Conservation (phyloP, 2,329 filamentous ascomycete genomes). For the Colletotrichum gigasporum region DNA sequence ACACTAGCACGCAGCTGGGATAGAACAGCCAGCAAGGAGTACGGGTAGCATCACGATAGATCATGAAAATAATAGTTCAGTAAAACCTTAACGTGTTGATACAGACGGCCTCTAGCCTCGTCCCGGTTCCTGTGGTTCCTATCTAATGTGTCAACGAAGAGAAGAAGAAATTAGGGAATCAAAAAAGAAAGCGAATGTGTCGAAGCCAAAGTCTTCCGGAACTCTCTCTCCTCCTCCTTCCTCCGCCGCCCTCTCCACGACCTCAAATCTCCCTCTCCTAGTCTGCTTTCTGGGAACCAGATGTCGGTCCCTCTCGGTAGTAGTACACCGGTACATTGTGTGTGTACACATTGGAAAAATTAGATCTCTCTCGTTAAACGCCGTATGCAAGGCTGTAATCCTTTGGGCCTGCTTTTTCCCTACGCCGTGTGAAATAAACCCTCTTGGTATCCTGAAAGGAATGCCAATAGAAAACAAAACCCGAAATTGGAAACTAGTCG, state of each 20-base stretch:
- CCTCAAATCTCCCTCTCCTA: no score
- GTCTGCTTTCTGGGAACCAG: no score
- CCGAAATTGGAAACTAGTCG: constrained; percentile 13
- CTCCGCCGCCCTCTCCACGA: background rate
- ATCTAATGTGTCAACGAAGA: constrained; percentile 20
- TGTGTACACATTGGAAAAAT: constrained; percentile 1
- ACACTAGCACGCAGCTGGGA: background rate
- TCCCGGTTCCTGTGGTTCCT: background rate
- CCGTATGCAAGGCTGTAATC: constrained; percentile 10
- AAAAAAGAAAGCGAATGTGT: constrained; percentile 21
- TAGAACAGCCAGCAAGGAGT: background rate
- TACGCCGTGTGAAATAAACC: constrained; percentile 18
- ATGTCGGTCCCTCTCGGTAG: background rate
- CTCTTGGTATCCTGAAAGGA: constrained; percentile 23
- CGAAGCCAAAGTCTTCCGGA: constrained; percentile 20
- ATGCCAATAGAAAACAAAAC: constrained; percentile 13
- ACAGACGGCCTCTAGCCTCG: background rate
- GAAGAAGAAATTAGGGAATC: constrained; percentile 14
- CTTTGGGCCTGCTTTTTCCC: constrained; percentile 9
- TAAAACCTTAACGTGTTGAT: constrained; percentile 6
- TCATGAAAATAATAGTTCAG: constrained; percentile 4
- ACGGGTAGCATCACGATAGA: constrained; percentile 13
- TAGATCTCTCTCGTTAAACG: constrained; percentile 19
- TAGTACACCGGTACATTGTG: constrained; percentile 15
- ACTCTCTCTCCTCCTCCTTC: background rate